Percentiles rank a stretch among this genome's conserved stretches.
Evolutionary conservation across 2,329 filamentous ascomycete species (phyloP).

Genomic region (Penicillium sp.): DNA sequence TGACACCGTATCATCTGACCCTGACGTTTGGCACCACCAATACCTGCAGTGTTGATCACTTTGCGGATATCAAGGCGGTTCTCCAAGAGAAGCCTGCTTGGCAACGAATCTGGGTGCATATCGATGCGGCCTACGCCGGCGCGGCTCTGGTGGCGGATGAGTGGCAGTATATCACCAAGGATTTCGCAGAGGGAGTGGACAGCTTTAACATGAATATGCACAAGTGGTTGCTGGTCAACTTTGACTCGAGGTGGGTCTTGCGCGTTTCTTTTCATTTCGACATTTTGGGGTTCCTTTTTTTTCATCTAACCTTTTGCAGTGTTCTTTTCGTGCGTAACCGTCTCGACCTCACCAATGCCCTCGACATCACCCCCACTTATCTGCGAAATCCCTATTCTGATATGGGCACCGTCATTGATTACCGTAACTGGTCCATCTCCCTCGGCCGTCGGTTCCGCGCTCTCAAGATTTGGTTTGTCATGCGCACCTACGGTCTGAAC

Average conservation of each 20-base stretch:
- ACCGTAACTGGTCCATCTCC: constrained; percentile 95
- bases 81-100: constrained; percentile 41
- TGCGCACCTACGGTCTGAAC: constrained; percentile 71
- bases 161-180: constrained; percentile 61
- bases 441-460: constrained; percentile 81
- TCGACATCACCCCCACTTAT: constrained; percentile 75
- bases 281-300: no score
- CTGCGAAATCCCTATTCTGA: constrained; percentile 76
- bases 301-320: constrained; percentile 44
- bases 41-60: constrained; percentile 81
- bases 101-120: constrained; percentile 75
- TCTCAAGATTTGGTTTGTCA: constrained; percentile 92
- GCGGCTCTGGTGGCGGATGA: constrained; percentile 77
- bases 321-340: constrained; percentile 74
- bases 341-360: constrained; percentile 68
- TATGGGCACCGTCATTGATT: constrained; percentile 81
- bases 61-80: constrained; percentile 60
- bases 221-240: constrained; percentile 95
- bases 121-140: constrained; percentile 90
- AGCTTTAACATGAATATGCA: constrained; percentile 95
- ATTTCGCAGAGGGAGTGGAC: constrained; percentile 62
- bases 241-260: constrained; percentile 56
- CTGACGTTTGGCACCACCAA: constrained; percentile 80
- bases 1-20: constrained; percentile 82
- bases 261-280: neutral